Evolutionary conservation across 2,329 filamentous ascomycete genomes (phyloP), one percentile per base, ranked within the genome.

Genomic region (Microcyclospora pomicola): DNA sequence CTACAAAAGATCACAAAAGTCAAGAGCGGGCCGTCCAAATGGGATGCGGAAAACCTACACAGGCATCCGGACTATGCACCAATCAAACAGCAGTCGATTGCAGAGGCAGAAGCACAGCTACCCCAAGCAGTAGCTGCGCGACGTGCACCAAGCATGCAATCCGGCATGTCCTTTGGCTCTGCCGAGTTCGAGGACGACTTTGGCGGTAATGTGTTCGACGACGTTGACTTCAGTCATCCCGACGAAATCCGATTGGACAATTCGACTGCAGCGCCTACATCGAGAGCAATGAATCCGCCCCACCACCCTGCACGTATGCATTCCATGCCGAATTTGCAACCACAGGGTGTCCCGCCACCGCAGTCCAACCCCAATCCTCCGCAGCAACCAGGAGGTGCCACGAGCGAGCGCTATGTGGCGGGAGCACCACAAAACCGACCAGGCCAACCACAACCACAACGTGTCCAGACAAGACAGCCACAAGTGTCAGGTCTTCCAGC

Each of bases 1-100:
- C 68, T 98, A 40, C 72, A 77, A 37, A 87, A 85, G 58, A 82
- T 96, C n/a, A 82, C 79, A 36, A 93, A 85, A 63, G 69, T 98
- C 53, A 96, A 93, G 67, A 74, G 78, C 12, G 70, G 73, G 40
- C 82, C 84, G 46, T 72, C 75, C 24, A 85, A 73, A 59, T 94
- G 86, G 63, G 77, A 88, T 48, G 76, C 82, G 44, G 71, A 73
- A n/a, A 79, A 79, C 31, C 68, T 96, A 29, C 80, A 95, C 60
- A 75, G 88, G 30, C 87, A 94, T 59, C 64, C 75, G 1, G 82
- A 87, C 54, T 92, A 73, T 56, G 72, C 63, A 12, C 68, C 69
- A 5, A 55, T 69, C 15, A 80, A 79, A 56, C 76, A 72, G 53
- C 71, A 77, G 41, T 55, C 61, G 2, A 50, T 44, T 13, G 38